phyloP scores from a whole-genome alignment of 148 eudicot species.

The Silene uniflora region DNA sequence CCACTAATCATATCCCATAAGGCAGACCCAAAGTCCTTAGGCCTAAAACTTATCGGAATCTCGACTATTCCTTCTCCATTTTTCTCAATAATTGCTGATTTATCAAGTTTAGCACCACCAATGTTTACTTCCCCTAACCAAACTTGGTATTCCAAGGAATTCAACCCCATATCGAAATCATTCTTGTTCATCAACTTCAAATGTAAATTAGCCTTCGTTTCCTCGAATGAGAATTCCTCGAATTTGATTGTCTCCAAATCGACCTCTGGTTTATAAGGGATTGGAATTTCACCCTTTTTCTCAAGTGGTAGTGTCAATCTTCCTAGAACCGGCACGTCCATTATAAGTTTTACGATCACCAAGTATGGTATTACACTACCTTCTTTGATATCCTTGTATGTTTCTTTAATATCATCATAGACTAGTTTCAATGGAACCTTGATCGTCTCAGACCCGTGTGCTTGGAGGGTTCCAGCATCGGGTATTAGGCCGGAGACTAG shows the following conservation, averaged over 20 bases:
- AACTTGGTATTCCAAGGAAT: slow-evolving; percentile 71
- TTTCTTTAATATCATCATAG: slow-evolving; percentile 29
- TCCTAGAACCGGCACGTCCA: slow-evolving; percentile 27
- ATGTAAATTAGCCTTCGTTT: slow-evolving; percentile 79
- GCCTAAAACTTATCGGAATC: slow-evolving; percentile 78
- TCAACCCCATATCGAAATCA: slow-evolving; percentile 83
- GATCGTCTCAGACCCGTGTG: slow-evolving; percentile 34
- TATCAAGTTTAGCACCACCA: slow-evolving; percentile 68
- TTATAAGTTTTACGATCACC: slow-evolving; percentile 23
- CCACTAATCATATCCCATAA: slow-evolving; percentile 98
- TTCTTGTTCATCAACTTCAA: slow-evolving; percentile 84
- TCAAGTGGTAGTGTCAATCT: slow-evolving; percentile 24
- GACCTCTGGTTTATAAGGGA: slow-evolving; percentile 9
- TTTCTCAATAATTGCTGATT: slow-evolving; percentile 53
- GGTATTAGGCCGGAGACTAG: slow-evolving; percentile 33
- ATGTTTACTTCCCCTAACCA: slow-evolving; percentile 74
- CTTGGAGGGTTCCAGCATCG: slow-evolving; percentile 33
- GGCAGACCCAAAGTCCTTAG: slow-evolving; percentile 87
- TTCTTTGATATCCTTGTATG: slow-evolving; percentile 35
- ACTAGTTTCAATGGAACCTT: slow-evolving; percentile 30
- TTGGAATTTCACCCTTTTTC: slow-evolving; percentile 12
- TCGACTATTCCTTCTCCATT: slow-evolving; percentile 55
- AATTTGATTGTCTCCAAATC: slow-evolving; percentile 1
- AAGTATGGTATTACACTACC: slow-evolving; percentile 31
- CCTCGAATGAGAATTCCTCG: slow-evolving; percentile 77